phyloP scores from a whole-genome alignment of 352 stramenopile genomes.

The Phytophthora brassicae region DNA sequence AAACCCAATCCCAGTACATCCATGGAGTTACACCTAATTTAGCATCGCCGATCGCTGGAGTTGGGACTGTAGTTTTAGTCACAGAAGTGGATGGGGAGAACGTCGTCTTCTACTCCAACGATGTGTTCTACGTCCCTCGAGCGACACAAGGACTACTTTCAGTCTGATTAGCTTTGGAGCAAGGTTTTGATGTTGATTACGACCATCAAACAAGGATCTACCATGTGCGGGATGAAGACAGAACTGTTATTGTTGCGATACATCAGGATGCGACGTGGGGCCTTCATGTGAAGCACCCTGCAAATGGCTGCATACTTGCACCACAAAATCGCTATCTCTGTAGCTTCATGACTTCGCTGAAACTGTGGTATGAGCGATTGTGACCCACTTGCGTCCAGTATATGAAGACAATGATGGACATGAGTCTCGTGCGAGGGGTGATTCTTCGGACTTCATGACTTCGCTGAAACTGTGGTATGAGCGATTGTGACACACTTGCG shows the following conservation, averaged over 20 bases:
- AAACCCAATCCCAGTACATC: not conserved
- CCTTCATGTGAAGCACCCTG: not conserved
- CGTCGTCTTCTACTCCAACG: not conserved
- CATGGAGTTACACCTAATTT: not conserved
- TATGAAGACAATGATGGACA: not conserved
- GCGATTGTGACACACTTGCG: not conserved
- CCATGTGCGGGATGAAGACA: too few relatives aligned
- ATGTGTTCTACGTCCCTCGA: constrained; percentile 6
- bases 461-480: not conserved
- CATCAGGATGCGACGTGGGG: not conserved
- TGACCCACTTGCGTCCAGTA: not conserved
- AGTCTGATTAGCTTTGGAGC: not conserved
- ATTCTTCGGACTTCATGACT: not conserved
- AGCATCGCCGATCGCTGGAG: constrained; percentile 4
- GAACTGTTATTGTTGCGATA: not conserved
- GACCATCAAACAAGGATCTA: not conserved
- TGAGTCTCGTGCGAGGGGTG: not conserved
- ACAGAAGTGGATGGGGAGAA: not conserved
- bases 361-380: not conserved
- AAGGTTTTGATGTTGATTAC: constrained; percentile 7
- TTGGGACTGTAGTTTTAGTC: constrained; percentile 1
- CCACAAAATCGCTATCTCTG: not conserved
- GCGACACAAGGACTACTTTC: not conserved
- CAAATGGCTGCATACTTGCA: not conserved
- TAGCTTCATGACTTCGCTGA: not conserved